phyloP scores from a whole-genome alignment of 2,329 filamentous ascomycete genomes.

The Pseudocercospora fuligena region DNA sequence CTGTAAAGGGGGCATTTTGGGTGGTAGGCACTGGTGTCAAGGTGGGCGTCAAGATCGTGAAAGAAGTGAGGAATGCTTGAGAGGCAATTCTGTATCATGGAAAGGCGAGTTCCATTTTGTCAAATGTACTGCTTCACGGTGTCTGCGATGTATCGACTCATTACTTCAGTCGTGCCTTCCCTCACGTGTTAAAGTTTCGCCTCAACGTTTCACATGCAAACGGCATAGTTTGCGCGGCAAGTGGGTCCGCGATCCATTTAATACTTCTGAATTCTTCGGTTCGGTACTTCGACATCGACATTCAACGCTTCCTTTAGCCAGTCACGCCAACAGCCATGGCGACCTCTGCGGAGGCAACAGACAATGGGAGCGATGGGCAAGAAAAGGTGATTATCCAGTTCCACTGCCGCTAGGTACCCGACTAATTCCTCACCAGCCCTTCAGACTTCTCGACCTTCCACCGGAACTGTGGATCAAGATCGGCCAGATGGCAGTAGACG shows the following conservation, averaged over 20 bases:
- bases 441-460: background rate
- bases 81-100: background rate
- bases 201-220: background rate
- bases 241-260: background rate
- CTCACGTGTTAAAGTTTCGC: background rate
- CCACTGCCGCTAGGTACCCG: background rate
- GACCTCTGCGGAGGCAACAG: background rate
- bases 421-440: background rate
- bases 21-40: constrained; percentile 48
- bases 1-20: constrained; percentile 49
- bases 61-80: constrained; percentile 40
- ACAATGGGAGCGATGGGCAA: background rate
- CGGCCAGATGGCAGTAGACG: background rate
- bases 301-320: background rate
- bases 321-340: background rate
- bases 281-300: background rate
- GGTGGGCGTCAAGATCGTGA: constrained; percentile 45
- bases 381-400: background rate
- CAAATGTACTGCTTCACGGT: background rate
- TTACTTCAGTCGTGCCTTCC: background rate
- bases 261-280: background rate
- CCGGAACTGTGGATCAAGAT: background rate
- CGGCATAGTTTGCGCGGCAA: background rate
- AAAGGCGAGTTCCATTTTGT: background rate
- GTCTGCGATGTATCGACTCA: background rate